Evolutionary conservation across 2,329 filamentous ascomycete genomes (phyloP).

Genomic region (Fusarium papillatum): DNA sequence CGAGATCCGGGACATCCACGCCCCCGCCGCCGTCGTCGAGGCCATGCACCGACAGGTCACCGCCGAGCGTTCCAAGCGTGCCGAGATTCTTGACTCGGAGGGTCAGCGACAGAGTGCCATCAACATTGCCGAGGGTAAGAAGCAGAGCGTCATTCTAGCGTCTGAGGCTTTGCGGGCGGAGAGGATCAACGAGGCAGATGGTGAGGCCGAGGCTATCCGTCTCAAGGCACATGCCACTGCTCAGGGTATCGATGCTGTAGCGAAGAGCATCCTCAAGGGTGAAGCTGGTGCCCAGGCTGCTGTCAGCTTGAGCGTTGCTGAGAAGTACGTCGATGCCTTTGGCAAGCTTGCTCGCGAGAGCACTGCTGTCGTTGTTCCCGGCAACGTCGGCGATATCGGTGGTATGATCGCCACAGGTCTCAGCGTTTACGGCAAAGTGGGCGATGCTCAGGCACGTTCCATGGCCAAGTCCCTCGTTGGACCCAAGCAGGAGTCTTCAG

Average conservation of each 20-base stretch:
- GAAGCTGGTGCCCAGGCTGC: slow-evolving; percentile 84
- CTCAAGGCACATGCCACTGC: slow-evolving; percentile 91
- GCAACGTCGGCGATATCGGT: slow-evolving; percentile 96
- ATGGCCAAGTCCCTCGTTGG: slow-evolving; percentile 68
- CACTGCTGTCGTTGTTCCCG: slow-evolving; percentile 94
- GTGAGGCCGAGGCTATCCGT: slow-evolving; percentile 94
- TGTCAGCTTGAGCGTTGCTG: slow-evolving; percentile 89
- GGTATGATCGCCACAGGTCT: slow-evolving; percentile 97
- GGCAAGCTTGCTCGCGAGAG: slow-evolving; percentile 93
- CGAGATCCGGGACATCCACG: slow-evolving; percentile 98
- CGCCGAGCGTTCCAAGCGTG: slow-evolving; percentile 95
- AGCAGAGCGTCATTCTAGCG: slow-evolving; percentile 96
- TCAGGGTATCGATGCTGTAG: slow-evolving; percentile 88
- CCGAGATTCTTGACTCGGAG: slow-evolving; percentile 97
- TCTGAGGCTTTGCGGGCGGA: slow-evolving; percentile 92
- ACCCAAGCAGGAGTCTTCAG: slow-evolving; percentile 31
- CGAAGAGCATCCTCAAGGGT: slow-evolving; percentile 80
- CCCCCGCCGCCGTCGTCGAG: slow-evolving; percentile 91
- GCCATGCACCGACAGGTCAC: slow-evolving; percentile 99
- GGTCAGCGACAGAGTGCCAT: slow-evolving; percentile 97
- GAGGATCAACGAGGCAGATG: slow-evolving; percentile 91
- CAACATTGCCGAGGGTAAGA: slow-evolving; percentile 98
- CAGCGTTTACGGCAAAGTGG: slow-evolving; percentile 95
- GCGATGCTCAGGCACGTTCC: slow-evolving; percentile 79
- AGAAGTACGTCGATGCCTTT: slow-evolving; percentile 99